phyloP scores from a whole-genome alignment of 345 rosid species.

The Rhodamnia rubescens region DNA sequence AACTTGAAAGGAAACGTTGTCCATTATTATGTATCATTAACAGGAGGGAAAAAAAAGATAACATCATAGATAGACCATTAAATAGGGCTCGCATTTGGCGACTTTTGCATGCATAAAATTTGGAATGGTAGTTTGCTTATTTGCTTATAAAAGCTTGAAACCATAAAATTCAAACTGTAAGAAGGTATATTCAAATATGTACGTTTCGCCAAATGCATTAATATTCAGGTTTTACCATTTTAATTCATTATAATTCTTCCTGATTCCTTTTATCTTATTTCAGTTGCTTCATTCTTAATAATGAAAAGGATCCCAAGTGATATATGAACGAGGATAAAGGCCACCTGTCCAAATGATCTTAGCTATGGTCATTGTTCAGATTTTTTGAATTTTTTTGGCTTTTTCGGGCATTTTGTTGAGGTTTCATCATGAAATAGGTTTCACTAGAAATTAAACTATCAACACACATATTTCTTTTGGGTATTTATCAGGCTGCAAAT shows the following conservation, averaged over 20 bases:
- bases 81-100: neutral
- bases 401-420: neutral
- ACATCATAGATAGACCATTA: neutral
- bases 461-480: neutral
- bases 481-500: constrained; percentile 51
- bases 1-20: neutral
- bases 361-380: neutral
- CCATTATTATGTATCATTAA: neutral
- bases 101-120: neutral
- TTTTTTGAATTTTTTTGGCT: neutral
- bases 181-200: neutral
- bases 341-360: neutral
- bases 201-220: neutral
- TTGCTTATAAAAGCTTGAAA: neutral
- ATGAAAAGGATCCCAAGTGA: neutral
- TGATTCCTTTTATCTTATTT: neutral
- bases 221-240: neutral
- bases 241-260: neutral
- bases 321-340: neutral
- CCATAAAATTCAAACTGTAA: neutral
- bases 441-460: neutral
- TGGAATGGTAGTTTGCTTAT: neutral
- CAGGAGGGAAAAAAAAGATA: neutral
- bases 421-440: neutral
- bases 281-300: neutral